A percentile compares a stretch with the other conserved stretches of the same genome.
Conservation (phyloP, 805 yeast species). For the Schwanniomyces vanrijiae region DNA sequence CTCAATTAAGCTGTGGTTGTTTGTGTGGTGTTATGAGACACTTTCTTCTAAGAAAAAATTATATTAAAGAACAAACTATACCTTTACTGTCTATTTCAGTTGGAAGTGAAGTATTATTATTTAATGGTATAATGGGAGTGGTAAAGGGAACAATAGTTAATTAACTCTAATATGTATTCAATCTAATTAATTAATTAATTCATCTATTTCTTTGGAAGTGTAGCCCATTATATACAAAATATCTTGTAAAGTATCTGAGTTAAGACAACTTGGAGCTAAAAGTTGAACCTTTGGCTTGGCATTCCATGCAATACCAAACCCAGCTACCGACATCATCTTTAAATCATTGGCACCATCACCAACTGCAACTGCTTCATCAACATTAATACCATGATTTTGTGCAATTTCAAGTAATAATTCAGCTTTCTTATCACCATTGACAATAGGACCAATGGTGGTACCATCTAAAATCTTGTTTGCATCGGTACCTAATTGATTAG, state of each 20-base stretch:
- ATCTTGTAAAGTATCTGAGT: slow-evolving; percentile 71
- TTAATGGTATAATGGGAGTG: slow-evolving; percentile 85
- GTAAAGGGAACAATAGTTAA: slow-evolving; percentile 53
- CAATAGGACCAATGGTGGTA: slow-evolving; percentile 72
- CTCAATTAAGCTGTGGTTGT: slow-evolving; percentile 76
- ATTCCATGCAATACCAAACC: slow-evolving; percentile 95
- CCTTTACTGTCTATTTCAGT: slow-evolving; percentile 42
- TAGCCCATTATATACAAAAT: slow-evolving; percentile 80
- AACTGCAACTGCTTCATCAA: slow-evolving; percentile 67
- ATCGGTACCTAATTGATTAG: slow-evolving; percentile 59
- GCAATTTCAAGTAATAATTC: slow-evolving; percentile 65
- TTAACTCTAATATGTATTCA: slow-evolving; percentile 5
- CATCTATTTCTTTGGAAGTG: slow-evolving; percentile 51
- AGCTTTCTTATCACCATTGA: slow-evolving; percentile 85
- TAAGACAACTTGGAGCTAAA: slow-evolving; percentile 79
- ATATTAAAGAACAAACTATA: slow-evolving; percentile 55
- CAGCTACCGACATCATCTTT: slow-evolving; percentile 88
- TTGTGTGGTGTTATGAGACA: slow-evolving; percentile 81
- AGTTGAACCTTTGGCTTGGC: slow-evolving; percentile 92
- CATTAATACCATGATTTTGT: slow-evolving; percentile 49
- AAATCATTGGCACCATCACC: slow-evolving; percentile 98
- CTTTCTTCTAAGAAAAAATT: slow-evolving; percentile 53
- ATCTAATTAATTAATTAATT: slow-evolving; percentile 14
- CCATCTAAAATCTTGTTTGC: slow-evolving; percentile 66
- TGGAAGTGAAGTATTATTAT: slow-evolving; percentile 73